Evolutionary conservation across 108 stramenopile species (phyloP).

Genomic region (Schizochytrium sp.): DNA sequence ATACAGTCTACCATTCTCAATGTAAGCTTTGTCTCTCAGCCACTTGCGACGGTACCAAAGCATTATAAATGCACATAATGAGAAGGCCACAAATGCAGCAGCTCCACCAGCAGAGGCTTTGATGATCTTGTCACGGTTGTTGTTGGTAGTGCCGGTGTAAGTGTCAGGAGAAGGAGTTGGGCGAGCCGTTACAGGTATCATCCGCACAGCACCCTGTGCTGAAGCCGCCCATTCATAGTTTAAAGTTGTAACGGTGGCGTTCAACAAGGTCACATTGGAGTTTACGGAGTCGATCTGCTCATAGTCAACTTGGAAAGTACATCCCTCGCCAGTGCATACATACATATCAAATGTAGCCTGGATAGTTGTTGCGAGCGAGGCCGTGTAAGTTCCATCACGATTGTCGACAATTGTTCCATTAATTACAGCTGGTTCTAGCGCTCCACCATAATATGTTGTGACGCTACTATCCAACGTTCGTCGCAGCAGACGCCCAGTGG

Average conservation of each 20-base stretch:
- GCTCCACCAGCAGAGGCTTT: background rate
- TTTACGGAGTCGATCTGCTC: background rate
- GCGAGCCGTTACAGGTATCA: background rate
- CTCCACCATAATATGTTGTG: background rate
- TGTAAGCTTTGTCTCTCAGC: conserved; percentile 19
- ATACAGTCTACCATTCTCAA: conserved; percentile 31
- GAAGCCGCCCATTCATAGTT: background rate
- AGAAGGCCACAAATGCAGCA: background rate
- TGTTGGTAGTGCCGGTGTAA: background rate
- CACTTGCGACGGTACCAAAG: background rate
- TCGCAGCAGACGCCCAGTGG: background rate
- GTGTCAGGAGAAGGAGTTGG: background rate
- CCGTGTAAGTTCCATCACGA: conserved; percentile 38
- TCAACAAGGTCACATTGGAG: background rate
- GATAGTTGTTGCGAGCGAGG: background rate
- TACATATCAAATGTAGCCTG: conserved; percentile 25
- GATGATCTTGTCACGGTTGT: background rate
- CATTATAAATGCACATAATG: background rate
- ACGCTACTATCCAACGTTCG: too few relatives aligned
- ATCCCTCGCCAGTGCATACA: conserved; percentile 23
- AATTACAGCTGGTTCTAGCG: background rate
- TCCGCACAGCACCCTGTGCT: background rate
- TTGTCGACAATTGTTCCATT: conserved; percentile 32
- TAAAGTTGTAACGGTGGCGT: background rate
- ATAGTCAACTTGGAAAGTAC: background rate